Evolutionary conservation across 495 filamentous ascomycete species (phyloP), one percentile per base, ranked within the genome.

Genomic region (Penicillium canescens): DNA sequence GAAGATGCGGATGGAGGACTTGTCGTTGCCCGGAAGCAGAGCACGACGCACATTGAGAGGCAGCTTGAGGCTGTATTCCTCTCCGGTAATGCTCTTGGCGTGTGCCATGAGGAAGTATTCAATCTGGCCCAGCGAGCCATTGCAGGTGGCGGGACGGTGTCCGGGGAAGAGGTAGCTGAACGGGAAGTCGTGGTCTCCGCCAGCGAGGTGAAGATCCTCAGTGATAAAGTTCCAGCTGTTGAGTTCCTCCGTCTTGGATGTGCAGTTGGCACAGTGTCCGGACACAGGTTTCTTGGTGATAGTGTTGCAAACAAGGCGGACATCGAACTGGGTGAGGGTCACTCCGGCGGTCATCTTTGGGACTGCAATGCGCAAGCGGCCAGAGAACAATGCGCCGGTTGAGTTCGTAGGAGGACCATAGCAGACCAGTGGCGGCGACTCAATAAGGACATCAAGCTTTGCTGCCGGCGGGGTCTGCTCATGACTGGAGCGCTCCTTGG

Each of bases 121-220:
- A 35, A 98, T 82, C 34, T 77, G 76, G 6, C 85, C 83, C 16
- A 99, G 75, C 1, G 79, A 60, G 47, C 87, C 87, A 64, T 90
- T 84, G 62, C 89, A 89, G 39, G 84, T 88, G 6, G 90, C 89
- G 6, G 94, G 94, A 3, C 96, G 78, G 56, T 95, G 81, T 6
- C 95, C 95, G 0, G 89, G 89, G 36, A 99, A 76, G 20, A 98
- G 75, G 50, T 92, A 87, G 61, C 88, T 92, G 76, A 97, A 96
- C n/a, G 94, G 94, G 68, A 92, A 95, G 35, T 83, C 79, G 66
- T 96, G 90, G 7, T 79, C 67, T 46, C 87, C 89, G 47, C 77
- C 75, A 36, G 73, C 77, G 56, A 95, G 78, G 12, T 73, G 73
- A 16, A 85, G 78, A 18, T 85, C 79, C 55, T 88, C 86, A 18